Conservation (phyloP, 768 basidiomycete species). For the Strobilomyces confusus region DNA sequence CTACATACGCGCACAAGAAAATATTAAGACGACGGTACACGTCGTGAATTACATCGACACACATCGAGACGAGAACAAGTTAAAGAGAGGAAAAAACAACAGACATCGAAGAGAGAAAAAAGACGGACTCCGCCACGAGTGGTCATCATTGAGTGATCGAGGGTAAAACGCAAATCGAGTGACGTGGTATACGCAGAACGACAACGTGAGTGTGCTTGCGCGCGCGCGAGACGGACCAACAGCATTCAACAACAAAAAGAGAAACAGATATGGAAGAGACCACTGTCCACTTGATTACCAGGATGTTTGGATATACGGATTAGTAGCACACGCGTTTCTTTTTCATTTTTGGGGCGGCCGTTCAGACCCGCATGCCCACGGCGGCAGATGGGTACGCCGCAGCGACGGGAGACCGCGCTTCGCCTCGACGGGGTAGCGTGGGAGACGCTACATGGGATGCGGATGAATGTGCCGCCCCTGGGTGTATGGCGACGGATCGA, state of each 20-base stretch:
- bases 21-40: background rate
- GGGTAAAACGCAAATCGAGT: constrained; percentile 19
- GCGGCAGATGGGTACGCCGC: constrained; percentile 43
- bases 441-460: constrained; percentile 32
- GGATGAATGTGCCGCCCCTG: constrained; percentile 33
- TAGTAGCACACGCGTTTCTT: constrained; percentile 1
- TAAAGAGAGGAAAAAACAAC: background rate
- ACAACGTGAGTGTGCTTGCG: constrained; percentile 13
- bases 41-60: background rate
- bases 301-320: constrained; percentile 24
- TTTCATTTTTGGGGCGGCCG: background rate
- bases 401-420: constrained; percentile 40
- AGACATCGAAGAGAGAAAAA: background rate
- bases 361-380: constrained; percentile 48
- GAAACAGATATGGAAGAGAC: background rate
- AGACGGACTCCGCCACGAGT: background rate
- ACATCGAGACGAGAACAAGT: background rate
- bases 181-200: constrained; percentile 21
- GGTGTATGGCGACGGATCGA: constrained; percentile 29
- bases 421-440: constrained; percentile 34
- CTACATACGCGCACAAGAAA: background rate
- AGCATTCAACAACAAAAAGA: background rate
- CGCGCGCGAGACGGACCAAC: constrained; percentile 2
- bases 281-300: constrained; percentile 29
- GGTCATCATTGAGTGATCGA: constrained; percentile 4